phyloP scores from a whole-genome alignment of 1,139 yeast species.

The Arxiozyma bovina region DNA sequence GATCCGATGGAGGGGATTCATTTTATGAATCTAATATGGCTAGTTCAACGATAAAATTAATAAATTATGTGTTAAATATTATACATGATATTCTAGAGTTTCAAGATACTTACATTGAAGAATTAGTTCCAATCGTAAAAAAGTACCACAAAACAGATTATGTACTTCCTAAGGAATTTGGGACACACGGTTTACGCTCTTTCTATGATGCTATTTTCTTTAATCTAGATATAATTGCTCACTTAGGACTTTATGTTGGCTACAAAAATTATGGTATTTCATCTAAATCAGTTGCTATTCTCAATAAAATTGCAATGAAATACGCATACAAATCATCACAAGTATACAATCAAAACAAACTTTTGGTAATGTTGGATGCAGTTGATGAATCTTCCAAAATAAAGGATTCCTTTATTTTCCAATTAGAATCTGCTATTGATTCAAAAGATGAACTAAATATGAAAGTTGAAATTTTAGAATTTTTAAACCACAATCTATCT shows the following conservation, averaged over 20 bases:
- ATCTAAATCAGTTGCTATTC: slow-evolving; percentile 42
- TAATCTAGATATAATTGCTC: slow-evolving; percentile 59
- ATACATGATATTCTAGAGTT: slow-evolving; percentile 43
- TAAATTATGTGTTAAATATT: slow-evolving; percentile 36
- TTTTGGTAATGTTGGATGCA: slow-evolving; percentile 65
- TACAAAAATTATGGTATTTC: slow-evolving; percentile 45
- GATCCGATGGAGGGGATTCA: slow-evolving; percentile 48
- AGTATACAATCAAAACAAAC: slow-evolving; percentile 43
- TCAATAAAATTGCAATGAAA: slow-evolving; percentile 40
- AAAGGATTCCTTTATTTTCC: slow-evolving; percentile 63
- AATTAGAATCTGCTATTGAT: slow-evolving; percentile 44
- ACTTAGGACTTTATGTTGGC: slow-evolving; percentile 61
- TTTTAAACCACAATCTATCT: slow-evolving; percentile 45
- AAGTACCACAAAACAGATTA: slow-evolving; percentile 28
- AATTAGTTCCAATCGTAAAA: slow-evolving; percentile 37
- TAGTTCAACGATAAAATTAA: slow-evolving; percentile 32
- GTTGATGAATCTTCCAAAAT: slow-evolving; percentile 64
- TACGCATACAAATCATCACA: slow-evolving; percentile 29
- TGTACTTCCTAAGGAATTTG: slow-evolving; percentile 44
- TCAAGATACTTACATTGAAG: slow-evolving; percentile 49
- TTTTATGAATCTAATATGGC: slow-evolving; percentile 34
- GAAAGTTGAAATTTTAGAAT: slow-evolving; percentile 53
- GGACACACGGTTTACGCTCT: slow-evolving; percentile 53
- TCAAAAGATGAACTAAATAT: slow-evolving; percentile 35
- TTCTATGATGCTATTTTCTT: slow-evolving; percentile 66